Evolutionary conservation across 2,329 filamentous ascomycete genomes (phyloP).

Genomic region (Penicillium olsonii): DNA sequence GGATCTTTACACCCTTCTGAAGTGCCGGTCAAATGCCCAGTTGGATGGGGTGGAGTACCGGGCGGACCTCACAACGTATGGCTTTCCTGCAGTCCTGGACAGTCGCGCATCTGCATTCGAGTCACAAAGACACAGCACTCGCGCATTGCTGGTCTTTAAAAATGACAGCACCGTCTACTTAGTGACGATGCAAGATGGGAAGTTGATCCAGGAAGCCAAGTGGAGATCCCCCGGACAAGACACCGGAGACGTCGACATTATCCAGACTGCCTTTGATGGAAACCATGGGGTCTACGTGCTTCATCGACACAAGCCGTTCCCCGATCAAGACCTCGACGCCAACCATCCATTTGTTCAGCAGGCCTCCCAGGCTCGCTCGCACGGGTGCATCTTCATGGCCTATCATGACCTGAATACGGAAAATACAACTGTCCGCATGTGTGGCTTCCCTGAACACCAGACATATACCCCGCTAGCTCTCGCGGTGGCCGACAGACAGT

Average conservation of each 20-base stretch:
- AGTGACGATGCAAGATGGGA: conserved; percentile 23
- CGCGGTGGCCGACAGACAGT: conserved; percentile 23
- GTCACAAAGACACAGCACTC: conserved; percentile 14
- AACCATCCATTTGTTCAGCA: conserved; percentile 37
- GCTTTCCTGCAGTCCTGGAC: conserved; percentile 31
- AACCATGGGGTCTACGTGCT: conserved; percentile 31
- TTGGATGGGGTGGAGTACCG: conserved; percentile 40
- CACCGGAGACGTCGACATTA: conserved; percentile 31
- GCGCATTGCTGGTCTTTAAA: conserved; percentile 33
- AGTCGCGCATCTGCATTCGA: conserved; percentile 36
- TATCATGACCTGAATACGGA: conserved; percentile 25
- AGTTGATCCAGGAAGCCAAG: conserved; percentile 14
- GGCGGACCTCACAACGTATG: conserved; percentile 32
- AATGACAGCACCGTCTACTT: conserved; percentile 31
- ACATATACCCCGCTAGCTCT: conserved; percentile 35
- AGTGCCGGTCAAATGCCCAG: conserved; percentile 30
- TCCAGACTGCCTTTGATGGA: conserved; percentile 32
- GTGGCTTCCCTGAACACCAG: conserved; percentile 30
- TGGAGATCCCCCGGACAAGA: conserved; percentile 26
- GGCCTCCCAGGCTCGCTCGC: conserved; percentile 25
- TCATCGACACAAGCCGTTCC: conserved; percentile 32
- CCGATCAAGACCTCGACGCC: conserved; percentile 20
- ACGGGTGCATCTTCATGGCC: conserved; percentile 30
- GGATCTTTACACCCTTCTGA: conserved; percentile 36
- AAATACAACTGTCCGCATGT: conserved; percentile 22